Evolutionary conservation across 2,329 filamentous ascomycete genomes (phyloP).

Genomic region (Curvularia sp.): DNA sequence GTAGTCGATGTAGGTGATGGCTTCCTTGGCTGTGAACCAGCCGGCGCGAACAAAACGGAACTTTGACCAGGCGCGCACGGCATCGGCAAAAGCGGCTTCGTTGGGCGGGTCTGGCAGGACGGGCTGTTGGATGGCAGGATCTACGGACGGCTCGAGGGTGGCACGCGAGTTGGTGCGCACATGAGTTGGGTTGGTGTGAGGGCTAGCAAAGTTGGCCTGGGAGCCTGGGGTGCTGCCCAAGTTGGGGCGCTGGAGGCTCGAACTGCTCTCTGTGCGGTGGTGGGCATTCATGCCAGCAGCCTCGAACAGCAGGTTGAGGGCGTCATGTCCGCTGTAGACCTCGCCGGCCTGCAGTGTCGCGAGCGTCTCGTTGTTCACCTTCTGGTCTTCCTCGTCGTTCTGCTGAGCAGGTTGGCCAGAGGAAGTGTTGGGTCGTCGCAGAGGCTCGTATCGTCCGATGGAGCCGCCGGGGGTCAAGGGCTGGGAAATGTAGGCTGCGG

Average conservation of each 20-base stretch:
- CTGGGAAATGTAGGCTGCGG: slow-evolving; percentile 47
- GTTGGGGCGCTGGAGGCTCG: slow-evolving; percentile 47
- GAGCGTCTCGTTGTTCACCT: slow-evolving; percentile 67
- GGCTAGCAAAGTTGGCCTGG: slow-evolving; percentile 46
- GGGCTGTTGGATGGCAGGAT: slow-evolving; percentile 42
- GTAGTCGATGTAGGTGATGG: slow-evolving; percentile 92
- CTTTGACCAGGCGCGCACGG: slow-evolving; percentile 85
- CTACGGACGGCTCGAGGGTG: slow-evolving; percentile 37
- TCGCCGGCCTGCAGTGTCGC: slow-evolving; percentile 68
- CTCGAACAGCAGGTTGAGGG: slow-evolving; percentile 88
- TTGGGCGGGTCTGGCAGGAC: slow-evolving; percentile 43
- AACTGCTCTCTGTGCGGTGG: slow-evolving; percentile 57
- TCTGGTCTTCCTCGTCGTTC: slow-evolving; percentile 61
- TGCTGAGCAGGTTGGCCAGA: slow-evolving; percentile 29
- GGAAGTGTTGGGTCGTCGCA: slow-evolving; percentile 65
- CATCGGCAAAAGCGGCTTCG: slow-evolving; percentile 61
- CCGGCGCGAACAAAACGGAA: slow-evolving; percentile 96
- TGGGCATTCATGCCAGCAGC: slow-evolving; percentile 66
- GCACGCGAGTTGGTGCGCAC: slow-evolving; percentile 35
- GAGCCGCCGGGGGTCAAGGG: slow-evolving; percentile 73
- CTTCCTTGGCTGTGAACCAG: slow-evolving; percentile 94
- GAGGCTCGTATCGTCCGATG: slow-evolving; percentile 69
- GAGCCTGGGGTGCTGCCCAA: slow-evolving; percentile 49
- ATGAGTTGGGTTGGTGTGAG: slow-evolving; percentile 36
- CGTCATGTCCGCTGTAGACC: slow-evolving; percentile 91